Conservation (phyloP, 73 alveolate genomes). For the Paramecium sexaurelia region DNA sequence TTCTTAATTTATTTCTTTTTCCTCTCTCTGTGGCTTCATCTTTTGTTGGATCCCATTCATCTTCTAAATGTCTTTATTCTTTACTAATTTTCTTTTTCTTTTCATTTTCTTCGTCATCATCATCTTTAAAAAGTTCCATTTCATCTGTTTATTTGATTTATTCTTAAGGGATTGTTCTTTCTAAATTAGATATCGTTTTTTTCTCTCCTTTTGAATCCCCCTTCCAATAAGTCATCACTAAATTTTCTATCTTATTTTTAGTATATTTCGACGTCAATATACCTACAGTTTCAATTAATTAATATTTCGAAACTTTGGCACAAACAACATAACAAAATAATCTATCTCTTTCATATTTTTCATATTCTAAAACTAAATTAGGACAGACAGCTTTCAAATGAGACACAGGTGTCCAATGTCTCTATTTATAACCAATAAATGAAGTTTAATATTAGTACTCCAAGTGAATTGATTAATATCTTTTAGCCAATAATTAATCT, state of each 20-base stretch:
- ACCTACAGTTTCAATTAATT: background rate
- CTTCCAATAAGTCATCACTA: background rate
- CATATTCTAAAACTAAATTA: conserved; percentile 6
- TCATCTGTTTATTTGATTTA: background rate
- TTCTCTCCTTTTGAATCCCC: background rate
- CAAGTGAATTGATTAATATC: background rate
- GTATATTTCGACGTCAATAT: background rate
- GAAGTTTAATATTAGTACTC: conserved; percentile 7
- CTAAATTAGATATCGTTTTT: background rate
- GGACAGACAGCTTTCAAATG: conserved; percentile 43
- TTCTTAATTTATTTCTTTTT: background rate
- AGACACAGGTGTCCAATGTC: conserved; percentile 41
- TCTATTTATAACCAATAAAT: conserved; percentile 17
- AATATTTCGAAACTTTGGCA: background rate
- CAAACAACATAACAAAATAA: background rate
- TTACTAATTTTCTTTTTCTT: conserved; percentile 10
- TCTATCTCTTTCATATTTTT: conserved; percentile 40
- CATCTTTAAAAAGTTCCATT: background rate
- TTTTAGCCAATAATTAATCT: conserved; percentile 6
- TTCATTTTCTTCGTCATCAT: background rate
- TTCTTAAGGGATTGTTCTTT: background rate
- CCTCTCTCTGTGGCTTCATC: conserved; percentile 36
- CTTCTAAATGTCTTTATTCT: conserved; percentile 32
- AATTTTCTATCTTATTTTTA: background rate
- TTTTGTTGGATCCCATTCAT: conserved; percentile 54